Percentiles rank a stretch among this genome's conserved stretches.
These are phyloP conservation scores for Pogostemon cablin DNA, from an alignment of 257 asterid genomes.

Conservation along the genomic window DNA sequence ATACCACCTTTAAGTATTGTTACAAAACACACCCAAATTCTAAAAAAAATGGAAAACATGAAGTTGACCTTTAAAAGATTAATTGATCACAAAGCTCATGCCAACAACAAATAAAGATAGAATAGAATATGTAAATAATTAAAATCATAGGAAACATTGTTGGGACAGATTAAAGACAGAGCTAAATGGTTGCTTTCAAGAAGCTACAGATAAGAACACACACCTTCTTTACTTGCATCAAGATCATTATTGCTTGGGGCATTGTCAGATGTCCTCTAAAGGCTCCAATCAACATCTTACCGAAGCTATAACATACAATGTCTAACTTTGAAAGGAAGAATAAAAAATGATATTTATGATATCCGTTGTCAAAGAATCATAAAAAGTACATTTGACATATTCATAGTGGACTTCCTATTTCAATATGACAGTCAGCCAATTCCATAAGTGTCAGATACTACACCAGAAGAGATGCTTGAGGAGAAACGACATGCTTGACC, in stretches of 20 bases:
- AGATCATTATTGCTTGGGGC: conserved; percentile 50
- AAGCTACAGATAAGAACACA: conserved; percentile 34
- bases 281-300: conserved; percentile 51
- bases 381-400: conserved; percentile 9
- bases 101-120: conserved; percentile 5
- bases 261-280: conserved; percentile 53
- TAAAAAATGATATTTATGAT: conserved; percentile 29
- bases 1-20: too few relatives aligned
- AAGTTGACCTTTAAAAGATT: too few relatives aligned
- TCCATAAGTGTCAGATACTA: conserved; percentile 24
- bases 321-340: conserved; percentile 50
- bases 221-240: conserved; percentile 80
- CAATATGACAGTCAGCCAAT: conserved; percentile 25
- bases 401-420: conserved; percentile 12
- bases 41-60: too few relatives aligned
- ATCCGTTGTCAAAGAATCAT: conserved; percentile 18
- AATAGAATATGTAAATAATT: background rate
- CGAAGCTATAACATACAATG: conserved; percentile 54
- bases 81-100: conserved; percentile 26
- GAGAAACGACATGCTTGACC: conserved; percentile 63
- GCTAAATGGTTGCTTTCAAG: conserved; percentile 21
- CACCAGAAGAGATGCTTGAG: conserved; percentile 63
- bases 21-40: too few relatives aligned
- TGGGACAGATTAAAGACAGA: conserved; percentile 25
- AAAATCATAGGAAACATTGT: conserved; percentile 14